phyloP scores from a whole-genome alignment of 805 yeast species.

The Hanseniaspora clermontiae region DNA sequence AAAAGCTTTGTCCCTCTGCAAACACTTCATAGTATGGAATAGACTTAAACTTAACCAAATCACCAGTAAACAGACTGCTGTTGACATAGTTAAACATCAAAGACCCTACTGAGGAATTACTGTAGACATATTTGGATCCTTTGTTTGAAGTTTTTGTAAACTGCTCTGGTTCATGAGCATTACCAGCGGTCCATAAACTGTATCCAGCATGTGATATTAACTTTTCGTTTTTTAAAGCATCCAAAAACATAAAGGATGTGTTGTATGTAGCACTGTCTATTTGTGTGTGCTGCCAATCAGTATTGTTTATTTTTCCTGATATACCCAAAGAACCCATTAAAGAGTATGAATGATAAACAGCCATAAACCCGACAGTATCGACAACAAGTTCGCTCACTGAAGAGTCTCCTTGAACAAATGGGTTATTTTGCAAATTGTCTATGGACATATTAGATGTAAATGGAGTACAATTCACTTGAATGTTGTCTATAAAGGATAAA shows the following conservation, averaged over 20 bases:
- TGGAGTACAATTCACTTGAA: slow-evolving; percentile 20
- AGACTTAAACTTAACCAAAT: slow-evolving; percentile 38
- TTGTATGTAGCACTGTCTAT: slow-evolving; percentile 16
- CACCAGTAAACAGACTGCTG: slow-evolving; percentile 31
- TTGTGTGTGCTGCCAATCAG: slow-evolving; percentile 17
- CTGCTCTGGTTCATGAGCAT: slow-evolving; percentile 14
- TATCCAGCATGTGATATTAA: slow-evolving; percentile 32
- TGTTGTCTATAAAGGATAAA: slow-evolving; percentile 22
- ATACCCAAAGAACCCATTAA: slow-evolving; percentile 37
- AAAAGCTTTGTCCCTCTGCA: slow-evolving; percentile 12
- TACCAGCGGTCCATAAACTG: slow-evolving; percentile 32
- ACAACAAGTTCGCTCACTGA: slow-evolving; percentile 1
- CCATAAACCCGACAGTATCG: slow-evolving; percentile 26
- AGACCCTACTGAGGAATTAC: slow-evolving; percentile 9
- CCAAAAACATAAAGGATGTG: slow-evolving; percentile 26
- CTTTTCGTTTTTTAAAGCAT: slow-evolving; percentile 24
- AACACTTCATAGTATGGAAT: slow-evolving; percentile 31
- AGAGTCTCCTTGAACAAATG: background rate
- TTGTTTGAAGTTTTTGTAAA: background rate
- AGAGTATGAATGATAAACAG: slow-evolving; percentile 29
- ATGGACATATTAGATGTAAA: slow-evolving; percentile 20
- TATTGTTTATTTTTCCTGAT: slow-evolving; percentile 24
- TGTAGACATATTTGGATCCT: background rate
- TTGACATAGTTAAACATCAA: slow-evolving; percentile 6
- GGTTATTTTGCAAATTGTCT: background rate